Evolutionary conservation across 1,139 yeast species (phyloP), one percentile per base, ranked within the genome.

Genomic region (Magnusiomyces suaveolens): DNA sequence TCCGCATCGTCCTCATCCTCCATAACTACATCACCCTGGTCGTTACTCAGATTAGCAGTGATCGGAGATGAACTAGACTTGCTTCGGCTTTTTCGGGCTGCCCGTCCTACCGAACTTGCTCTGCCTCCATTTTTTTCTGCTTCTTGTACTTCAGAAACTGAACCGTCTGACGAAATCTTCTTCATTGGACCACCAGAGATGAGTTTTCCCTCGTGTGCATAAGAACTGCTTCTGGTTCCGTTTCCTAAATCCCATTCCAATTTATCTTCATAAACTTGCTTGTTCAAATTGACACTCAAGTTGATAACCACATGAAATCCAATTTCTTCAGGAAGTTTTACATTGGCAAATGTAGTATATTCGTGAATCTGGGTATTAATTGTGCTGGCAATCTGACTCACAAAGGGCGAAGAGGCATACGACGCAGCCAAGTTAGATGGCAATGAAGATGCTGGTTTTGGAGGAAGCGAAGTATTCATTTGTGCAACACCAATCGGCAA

Each of bases 171-270:
- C 8, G 43, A 10, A 14, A n/a, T 6, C 16, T n/a, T 10, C n/a
- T 38, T 38, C 43, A n/a, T 38, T 38, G 20, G 20, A 38, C 20
- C 20, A 10, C 43, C 43, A 38, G 43, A n/a, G n/a, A n/a, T 14
- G 16, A 23, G 26, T 18, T 43, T 43, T 23, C 29, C 29, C 16
- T 43, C 32, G 14, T 43, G 26, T 3, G 32, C 3, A 14, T 43
- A 43, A 16, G 32, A 24, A 24, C 47, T 43, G 47, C 21, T 43
- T 24, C 29, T 43, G 4, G 47, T 23, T 21, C 47, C 47, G 18
- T 47, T 47, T n/a, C 67, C 75, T 57, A 92, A 73, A 66, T 92
- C 95, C 97, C 98, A 92, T 69, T 92, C 98, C 61, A 92, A 84
- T 66, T 87, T 85, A 70, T 92, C 99, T 63, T 90, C 96, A 64